Percentiles rank a stretch among this genome's conserved stretches.
Evolutionary conservation across 2,329 filamentous ascomycete species (phyloP).

Genomic region (Fusarium luffae): DNA sequence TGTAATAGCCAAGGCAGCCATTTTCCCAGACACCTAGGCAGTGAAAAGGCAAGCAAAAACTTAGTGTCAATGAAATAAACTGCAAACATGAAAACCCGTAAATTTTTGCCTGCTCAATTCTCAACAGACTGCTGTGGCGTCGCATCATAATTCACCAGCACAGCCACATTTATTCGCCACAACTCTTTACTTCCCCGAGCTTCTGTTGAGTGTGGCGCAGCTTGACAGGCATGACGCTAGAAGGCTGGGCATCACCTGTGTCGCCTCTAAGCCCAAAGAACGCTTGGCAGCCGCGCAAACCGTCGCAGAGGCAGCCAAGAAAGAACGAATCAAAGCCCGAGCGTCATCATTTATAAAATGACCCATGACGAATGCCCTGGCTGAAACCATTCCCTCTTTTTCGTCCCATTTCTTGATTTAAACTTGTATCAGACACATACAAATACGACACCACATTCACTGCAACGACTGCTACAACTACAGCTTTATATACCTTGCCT

Average conservation of each 20-base stretch:
- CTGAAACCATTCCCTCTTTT: constrained; percentile 2
- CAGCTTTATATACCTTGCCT: not conserved
- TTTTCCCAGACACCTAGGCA: not conserved
- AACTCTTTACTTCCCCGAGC: not conserved
- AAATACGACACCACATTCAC: not conserved
- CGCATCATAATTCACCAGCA: not conserved
- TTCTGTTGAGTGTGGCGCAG: constrained; percentile 34
- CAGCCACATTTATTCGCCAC: constrained; percentile 1
- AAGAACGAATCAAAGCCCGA: constrained; percentile 36
- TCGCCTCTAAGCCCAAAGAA: constrained; percentile 26
- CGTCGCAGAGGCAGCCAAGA: constrained; percentile 36
- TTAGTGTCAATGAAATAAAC: not conserved
- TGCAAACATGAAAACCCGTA: not conserved
- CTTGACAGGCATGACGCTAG: constrained; percentile 13
- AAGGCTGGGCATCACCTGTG: constrained; percentile 19
- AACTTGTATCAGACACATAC: constrained; percentile 4
- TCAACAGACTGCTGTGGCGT: not conserved
- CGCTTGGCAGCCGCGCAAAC: constrained; percentile 40
- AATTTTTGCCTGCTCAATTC: not conserved
- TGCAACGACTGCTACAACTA: not conserved
- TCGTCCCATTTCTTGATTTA: constrained; percentile 1
- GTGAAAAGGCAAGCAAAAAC: not conserved
- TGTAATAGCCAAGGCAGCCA: not conserved
- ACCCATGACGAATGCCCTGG: constrained; percentile 33
- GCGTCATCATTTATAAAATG: constrained; percentile 36